phyloP scores from a whole-genome alignment of 768 basidiomycete genomes.

The Panellus pusillus region DNA sequence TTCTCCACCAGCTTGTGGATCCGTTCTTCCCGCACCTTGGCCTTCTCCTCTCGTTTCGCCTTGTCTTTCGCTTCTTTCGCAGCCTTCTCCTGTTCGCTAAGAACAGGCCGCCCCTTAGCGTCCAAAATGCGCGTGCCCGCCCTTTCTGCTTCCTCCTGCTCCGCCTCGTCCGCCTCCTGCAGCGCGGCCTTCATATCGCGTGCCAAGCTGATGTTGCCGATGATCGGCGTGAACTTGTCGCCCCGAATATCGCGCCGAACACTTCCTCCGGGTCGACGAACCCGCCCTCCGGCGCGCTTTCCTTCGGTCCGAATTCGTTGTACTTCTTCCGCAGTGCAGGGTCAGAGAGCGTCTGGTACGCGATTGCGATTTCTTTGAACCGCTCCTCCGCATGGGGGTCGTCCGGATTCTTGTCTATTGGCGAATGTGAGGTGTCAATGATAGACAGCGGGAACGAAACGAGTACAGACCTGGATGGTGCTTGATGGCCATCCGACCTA shows the following conservation, averaged over 20 bases:
- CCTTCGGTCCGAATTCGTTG: constrained; percentile 88
- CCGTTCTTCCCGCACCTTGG: constrained; percentile 73
- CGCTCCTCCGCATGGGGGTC: constrained; percentile 79
- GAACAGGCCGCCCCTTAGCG: constrained; percentile 50
- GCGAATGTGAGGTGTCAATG: too few species aligned
- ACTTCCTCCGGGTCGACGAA: constrained; percentile 86
- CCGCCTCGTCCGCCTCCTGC: constrained; percentile 81
- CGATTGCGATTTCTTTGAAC: constrained; percentile 91
- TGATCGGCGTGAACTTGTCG: constrained; percentile 81
- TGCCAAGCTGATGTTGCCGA: constrained; percentile 85
- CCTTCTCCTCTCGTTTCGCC: constrained; percentile 75
- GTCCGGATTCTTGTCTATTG: too few species aligned
- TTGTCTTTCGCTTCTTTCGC: constrained; percentile 72
- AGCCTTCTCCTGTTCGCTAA: constrained; percentile 71
- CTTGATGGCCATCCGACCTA: constrained; percentile 84
- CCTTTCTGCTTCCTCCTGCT: constrained; percentile 48
- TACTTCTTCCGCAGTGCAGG: constrained; percentile 76
- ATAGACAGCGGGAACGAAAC: too few species aligned
- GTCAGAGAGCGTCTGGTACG: constrained; percentile 85
- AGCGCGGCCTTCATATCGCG: constrained; percentile 91
- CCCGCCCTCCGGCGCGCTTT: constrained; percentile 80
- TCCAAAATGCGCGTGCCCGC: constrained; percentile 57
- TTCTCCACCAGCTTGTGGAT: constrained; percentile 76
- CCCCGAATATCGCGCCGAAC: constrained; percentile 88
- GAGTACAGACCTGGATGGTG: constrained; percentile 61